Evolutionary conservation across 768 basidiomycete species (phyloP).

Genomic region (Boletus barrowsii): DNA sequence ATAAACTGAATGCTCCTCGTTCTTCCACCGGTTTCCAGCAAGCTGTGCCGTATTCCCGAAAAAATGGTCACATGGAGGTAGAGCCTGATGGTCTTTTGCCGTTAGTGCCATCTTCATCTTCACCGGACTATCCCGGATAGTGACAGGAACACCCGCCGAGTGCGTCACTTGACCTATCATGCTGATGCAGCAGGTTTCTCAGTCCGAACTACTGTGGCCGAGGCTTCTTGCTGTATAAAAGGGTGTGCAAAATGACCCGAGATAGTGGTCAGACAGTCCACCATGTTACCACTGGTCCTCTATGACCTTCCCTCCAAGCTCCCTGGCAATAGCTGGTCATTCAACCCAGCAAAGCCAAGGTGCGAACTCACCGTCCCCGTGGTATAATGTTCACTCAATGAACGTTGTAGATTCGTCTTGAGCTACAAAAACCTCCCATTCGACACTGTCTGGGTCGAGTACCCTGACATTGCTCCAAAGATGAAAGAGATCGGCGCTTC

Average conservation of each 20-base stretch:
- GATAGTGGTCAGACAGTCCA: not conserved
- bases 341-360: constrained; percentile 41
- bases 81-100: too few species aligned
- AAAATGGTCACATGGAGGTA: too few species aligned
- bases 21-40: too few species aligned
- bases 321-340: constrained; percentile 33
- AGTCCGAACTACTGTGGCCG: not conserved
- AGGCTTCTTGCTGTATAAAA: constrained; percentile 1
- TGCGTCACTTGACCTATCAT: not conserved
- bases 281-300: constrained; percentile 30
- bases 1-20: too few species aligned
- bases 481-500: constrained; percentile 27
- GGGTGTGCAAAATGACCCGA: too few species aligned
- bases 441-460: constrained; percentile 35
- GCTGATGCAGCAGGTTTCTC: constrained; percentile 1
- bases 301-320: constrained; percentile 36
- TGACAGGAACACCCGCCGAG: too few species aligned
- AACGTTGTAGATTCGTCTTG: constrained; percentile 27
- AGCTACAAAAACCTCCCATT: constrained; percentile 34
- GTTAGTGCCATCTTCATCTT: too few species aligned
- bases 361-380: not conserved
- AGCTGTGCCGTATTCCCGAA: too few species aligned
- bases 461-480: constrained; percentile 28
- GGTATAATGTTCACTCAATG: not conserved
- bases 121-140: too few species aligned